A percentile compares a stretch with the other conserved stretches of the same genome.
These are phyloP conservation scores for Phytophthora brassicae DNA, from an alignment of 352 stramenopile species.

Conservation along the genomic window DNA sequence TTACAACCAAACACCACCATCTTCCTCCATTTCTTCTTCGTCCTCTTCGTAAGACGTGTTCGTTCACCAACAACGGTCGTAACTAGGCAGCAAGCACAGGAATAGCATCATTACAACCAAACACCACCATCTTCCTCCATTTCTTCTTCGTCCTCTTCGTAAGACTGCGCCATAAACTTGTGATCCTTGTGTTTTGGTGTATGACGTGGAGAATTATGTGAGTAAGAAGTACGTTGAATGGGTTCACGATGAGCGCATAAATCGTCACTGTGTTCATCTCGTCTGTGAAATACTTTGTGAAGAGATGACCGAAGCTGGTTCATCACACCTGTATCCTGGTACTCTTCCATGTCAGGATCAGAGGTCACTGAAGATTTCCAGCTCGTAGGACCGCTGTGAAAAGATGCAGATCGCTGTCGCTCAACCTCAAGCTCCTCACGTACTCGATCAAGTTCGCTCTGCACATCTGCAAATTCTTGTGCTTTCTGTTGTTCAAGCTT, in stretches of 20 bases:
- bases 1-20: constrained; percentile 66
- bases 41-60: constrained; percentile 38
- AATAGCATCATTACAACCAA: constrained; percentile 46
- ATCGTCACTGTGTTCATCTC: constrained; percentile 5
- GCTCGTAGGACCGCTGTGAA: constrained; percentile 27
- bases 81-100: neutral
- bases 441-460: constrained; percentile 51
- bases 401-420: constrained; percentile 37
- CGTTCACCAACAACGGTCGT: neutral
- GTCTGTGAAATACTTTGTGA: constrained; percentile 26
- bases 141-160: constrained; percentile 40
- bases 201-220: constrained; percentile 32
- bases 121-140: constrained; percentile 49
- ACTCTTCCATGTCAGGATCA: constrained; percentile 33
- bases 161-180: constrained; percentile 24
- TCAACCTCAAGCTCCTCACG: constrained; percentile 56
- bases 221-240: constrained; percentile 28
- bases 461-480: constrained; percentile 49
- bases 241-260: constrained; percentile 8
- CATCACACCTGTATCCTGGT: constrained; percentile 40
- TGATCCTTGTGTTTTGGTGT: constrained; percentile 19
- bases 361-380: constrained; percentile 38
- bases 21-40: constrained; percentile 35
- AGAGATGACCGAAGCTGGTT: constrained; percentile 42
- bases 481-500: constrained; percentile 62